These are phyloP conservation scores for Quercus aquifolioides DNA, from an alignment of 306 rosid species.

Conservation along the genomic window DNA sequence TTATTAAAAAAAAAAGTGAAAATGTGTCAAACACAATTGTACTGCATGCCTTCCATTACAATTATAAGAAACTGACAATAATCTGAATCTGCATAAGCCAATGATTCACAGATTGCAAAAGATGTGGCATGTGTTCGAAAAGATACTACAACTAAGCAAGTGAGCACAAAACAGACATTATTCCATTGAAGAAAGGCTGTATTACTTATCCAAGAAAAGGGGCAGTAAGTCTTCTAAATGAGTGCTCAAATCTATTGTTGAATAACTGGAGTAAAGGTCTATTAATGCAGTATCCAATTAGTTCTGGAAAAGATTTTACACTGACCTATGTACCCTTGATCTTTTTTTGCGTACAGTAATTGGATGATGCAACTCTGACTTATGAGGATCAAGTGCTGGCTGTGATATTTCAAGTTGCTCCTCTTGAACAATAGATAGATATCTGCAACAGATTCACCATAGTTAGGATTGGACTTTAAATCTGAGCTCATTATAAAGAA, in stretches of 20 bases:
- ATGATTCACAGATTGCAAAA: background rate
- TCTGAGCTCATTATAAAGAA: background rate
- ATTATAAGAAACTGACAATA: background rate
- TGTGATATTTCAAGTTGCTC: conserved; percentile 97
- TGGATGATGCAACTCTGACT: conserved; percentile 85
- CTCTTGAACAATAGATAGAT: conserved; percentile 67
- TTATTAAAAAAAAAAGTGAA: background rate
- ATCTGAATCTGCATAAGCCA: background rate
- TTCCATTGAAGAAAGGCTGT: background rate
- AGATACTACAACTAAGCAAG: background rate
- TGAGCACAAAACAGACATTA: background rate
- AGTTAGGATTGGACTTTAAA: conserved; percentile 5
- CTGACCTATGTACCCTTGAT: conserved; percentile 83
- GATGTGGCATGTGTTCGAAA: background rate
- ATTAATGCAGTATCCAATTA: background rate
- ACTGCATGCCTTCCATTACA: background rate
- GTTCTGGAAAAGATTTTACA: background rate
- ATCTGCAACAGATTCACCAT: conserved; percentile 44
- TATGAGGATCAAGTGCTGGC: conserved; percentile 84
- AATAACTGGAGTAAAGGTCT: background rate
- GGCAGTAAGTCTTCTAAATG: background rate
- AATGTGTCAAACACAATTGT: background rate
- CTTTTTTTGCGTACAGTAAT: conserved; percentile 62
- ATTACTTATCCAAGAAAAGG: no score
- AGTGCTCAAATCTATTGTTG: no score